Evolutionary conservation across 352 stramenopile species (phyloP).

Genomic region (Phytophthora sansomeana): DNA sequence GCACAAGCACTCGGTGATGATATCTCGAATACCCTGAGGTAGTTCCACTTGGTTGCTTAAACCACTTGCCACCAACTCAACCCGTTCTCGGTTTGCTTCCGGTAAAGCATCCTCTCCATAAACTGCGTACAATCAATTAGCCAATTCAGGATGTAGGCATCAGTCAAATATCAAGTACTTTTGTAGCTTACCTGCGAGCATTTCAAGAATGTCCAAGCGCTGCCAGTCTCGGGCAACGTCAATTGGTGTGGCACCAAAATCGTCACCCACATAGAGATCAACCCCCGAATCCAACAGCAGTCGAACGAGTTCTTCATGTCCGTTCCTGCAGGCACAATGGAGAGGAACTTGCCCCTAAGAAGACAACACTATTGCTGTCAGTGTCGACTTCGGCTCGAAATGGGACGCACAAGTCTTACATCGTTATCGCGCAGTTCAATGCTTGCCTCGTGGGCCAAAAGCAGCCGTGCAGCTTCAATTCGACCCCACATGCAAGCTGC

Average conservation of each 20-base stretch:
- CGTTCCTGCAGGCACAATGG: conserved; percentile 66
- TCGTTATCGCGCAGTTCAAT: conserved; percentile 47
- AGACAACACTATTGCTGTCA: neutral
- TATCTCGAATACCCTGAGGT: conserved; percentile 21
- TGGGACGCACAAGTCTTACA: conserved; percentile 22
- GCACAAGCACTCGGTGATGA: conserved; percentile 26
- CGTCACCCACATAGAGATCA: conserved; percentile 55
- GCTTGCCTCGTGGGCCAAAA: conserved; percentile 45
- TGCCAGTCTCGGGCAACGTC: conserved; percentile 72
- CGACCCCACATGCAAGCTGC: conserved; percentile 65
- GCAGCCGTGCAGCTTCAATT: conserved; percentile 46
- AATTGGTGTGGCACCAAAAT: conserved; percentile 54
- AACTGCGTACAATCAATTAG: conserved; percentile 7
- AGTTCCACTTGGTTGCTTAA: conserved; percentile 32
- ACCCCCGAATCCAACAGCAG: conserved; percentile 42
- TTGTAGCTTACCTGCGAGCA: conserved; percentile 47
- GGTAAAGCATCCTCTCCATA: conserved; percentile 27
- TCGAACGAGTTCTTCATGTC: conserved; percentile 56
- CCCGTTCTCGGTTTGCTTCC: conserved; percentile 31
- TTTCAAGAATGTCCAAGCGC: conserved; percentile 54
- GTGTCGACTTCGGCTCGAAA: neutral
- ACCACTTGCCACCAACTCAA: conserved; percentile 24
- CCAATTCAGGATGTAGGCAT: neutral
- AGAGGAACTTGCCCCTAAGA: conserved; percentile 58
- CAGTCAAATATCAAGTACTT: neutral